These are phyloP conservation scores for Clohesyomyces aquaticus DNA, from an alignment of 495 filamentous ascomycete genomes.

Conservation along the genomic window DNA sequence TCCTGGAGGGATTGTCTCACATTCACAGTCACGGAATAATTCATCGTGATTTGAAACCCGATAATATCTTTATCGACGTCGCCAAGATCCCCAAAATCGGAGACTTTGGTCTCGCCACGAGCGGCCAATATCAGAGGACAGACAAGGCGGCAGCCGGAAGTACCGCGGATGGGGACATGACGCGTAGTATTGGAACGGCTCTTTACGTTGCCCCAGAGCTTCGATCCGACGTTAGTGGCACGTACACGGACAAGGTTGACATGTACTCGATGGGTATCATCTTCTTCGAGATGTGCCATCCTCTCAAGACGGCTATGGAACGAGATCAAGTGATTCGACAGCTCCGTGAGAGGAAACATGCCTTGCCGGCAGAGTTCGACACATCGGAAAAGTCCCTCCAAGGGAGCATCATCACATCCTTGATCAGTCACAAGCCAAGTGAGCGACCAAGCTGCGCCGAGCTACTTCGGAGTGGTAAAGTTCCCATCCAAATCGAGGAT, in stretches of 20 bases:
- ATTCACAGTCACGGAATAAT: constrained; percentile 92
- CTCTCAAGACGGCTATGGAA: constrained; percentile 84
- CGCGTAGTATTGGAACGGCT: constrained; percentile 89
- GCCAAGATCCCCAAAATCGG: constrained; percentile 90
- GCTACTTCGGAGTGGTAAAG: constrained; percentile 81
- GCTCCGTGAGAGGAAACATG: constrained; percentile 68
- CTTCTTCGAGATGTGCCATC: constrained; percentile 96
- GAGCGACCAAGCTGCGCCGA: constrained; percentile 84
- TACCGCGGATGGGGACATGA: constrained; percentile 61
- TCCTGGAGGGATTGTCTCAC: constrained; percentile 86
- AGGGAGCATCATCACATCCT: constrained; percentile 73
- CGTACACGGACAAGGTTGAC: constrained; percentile 93
- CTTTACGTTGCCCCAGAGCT: constrained; percentile 95
- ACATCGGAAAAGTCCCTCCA: constrained; percentile 73
- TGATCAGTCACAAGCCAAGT: constrained; percentile 79
- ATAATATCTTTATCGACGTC: constrained; percentile 95
- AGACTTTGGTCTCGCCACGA: constrained; percentile 94
- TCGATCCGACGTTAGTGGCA: constrained; percentile 66
- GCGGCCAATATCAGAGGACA: constrained; percentile 67
- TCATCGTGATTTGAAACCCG: constrained; percentile 95
- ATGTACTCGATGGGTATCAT: constrained; percentile 98
- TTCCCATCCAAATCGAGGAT: constrained; percentile 89
- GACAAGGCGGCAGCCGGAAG: constrained; percentile 50
- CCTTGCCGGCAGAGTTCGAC: constrained; percentile 74
- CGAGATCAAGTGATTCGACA: constrained; percentile 73